Base-by-base conservation (phyloP, 768 basidiomycete genomes). In the Phlegmacium glaucopus region DNA sequence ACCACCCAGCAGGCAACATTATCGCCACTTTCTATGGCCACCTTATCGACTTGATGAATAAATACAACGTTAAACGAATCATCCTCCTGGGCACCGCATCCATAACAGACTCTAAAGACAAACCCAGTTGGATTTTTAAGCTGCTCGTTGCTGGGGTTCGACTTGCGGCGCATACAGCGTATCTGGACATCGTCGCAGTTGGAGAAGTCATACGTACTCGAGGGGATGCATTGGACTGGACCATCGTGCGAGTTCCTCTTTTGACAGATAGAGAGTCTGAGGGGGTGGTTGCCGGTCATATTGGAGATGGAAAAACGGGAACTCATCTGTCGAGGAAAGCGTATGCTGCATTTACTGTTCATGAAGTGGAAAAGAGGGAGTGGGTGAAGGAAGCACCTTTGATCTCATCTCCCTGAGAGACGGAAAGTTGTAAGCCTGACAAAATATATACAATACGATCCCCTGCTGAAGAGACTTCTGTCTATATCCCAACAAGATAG, bases 61-160 rank as follows among this genome's bases (percentile, higher is more conserved):
- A 69, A 27, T 68, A 72, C 29, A 56, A 64, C 27, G 70, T 87
- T 50, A 77, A 69, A 32, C 79, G 86, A 4, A 71, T 89, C 55
- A 74, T 90, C 42, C 72, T 75, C 18, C 78, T 90, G 12, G 84
- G 83, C 9, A 87, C 87, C 1, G 66, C 80, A 4, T 84, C 84
- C 35, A 83, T 83, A 52, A 67, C 65, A 37, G 86, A 88, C 62
- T 68, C 74, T 16, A 61, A 72, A 40, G 87, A 89, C 65, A 76
- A 76, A 51, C 76, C 66, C 55, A 82, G 72, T 63, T 42, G 73
- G 26, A 62, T 62, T 13, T 82, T 76, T 58, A 57, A 65, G 3
- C 44, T 53, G 0, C 60, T 85, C 35, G 70, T 83, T 29, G 61
- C 58, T 62, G 64, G 68, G 36, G 64, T 72, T 35, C 65, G 65